phyloP scores from a whole-genome alignment of 2,329 filamentous ascomycete species.

The Ophiostoma populinum region DNA sequence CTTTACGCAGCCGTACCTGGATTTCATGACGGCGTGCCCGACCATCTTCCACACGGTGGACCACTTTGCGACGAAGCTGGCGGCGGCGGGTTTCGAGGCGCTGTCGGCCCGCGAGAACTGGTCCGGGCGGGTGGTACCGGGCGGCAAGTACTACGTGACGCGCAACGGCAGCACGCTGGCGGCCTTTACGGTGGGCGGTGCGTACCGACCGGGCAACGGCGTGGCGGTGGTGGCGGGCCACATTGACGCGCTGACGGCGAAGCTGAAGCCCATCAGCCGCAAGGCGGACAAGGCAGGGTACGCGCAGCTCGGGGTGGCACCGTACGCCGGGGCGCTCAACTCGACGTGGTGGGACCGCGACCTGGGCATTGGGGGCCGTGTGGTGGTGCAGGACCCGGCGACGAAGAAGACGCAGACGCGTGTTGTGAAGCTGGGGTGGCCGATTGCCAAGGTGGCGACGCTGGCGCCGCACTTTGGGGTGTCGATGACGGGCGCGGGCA shows the following conservation, averaged over 20 bases:
- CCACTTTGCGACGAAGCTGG: constrained; percentile 57
- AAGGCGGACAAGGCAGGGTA: constrained; percentile 76
- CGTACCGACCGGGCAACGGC: constrained; percentile 20
- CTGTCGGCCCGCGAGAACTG: constrained; percentile 68
- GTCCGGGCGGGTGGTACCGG: constrained; percentile 51
- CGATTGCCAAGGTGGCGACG: constrained; percentile 78
- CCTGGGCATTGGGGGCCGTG: constrained; percentile 74
- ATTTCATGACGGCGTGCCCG: constrained; percentile 78
- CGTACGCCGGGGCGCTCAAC: constrained; percentile 77
- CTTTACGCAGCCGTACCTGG: constrained; percentile 70
- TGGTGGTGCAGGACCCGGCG: constrained; percentile 58
- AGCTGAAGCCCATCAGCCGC: constrained; percentile 77
- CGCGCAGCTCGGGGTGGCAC: constrained; percentile 76
- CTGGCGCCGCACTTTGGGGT: constrained; percentile 88
- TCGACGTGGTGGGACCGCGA: constrained; percentile 96
- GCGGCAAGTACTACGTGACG: constrained; percentile 31
- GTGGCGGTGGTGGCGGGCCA: constrained; percentile 55
- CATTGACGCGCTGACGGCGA: constrained; percentile 80
- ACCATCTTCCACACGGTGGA: constrained; percentile 86
- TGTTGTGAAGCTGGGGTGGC: constrained; percentile 86
- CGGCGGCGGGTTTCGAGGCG: constrained; percentile 55
- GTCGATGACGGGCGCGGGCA: constrained; percentile 48
- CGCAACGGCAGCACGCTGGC: constrained; percentile 20
- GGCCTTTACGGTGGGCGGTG: constrained; percentile 21
- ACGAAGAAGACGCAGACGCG: constrained; percentile 62